A percentile compares a stretch with the other conserved stretches of the same genome.
phyloP scores from a whole-genome alignment of 2,329 filamentous ascomycete genomes.

The Teratosphaeria destructans region DNA sequence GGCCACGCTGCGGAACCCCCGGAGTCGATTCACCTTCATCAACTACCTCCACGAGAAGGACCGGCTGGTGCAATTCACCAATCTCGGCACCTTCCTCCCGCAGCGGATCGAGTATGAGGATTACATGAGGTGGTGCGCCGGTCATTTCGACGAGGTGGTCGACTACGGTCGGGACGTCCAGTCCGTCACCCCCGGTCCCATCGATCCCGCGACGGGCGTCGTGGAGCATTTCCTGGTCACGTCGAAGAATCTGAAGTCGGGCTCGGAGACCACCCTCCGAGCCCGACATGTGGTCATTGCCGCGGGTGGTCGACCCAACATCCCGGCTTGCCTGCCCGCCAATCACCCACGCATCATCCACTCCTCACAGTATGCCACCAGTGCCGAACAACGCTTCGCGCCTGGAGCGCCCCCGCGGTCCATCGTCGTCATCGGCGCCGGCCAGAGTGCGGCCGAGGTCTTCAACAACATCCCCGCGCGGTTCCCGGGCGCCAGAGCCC shows the following conservation, averaged over 20 bases:
- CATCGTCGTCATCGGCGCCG: slow-evolving; percentile 77
- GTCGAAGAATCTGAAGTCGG: slow-evolving; percentile 52
- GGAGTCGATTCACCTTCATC: slow-evolving; percentile 86
- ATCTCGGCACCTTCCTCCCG: slow-evolving; percentile 79
- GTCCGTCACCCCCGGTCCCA: slow-evolving; percentile 50
- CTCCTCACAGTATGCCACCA: slow-evolving; percentile 72
- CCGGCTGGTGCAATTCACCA: slow-evolving; percentile 82
- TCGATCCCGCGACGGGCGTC: slow-evolving; percentile 39
- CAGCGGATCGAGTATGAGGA: slow-evolving; percentile 85
- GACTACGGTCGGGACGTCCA: slow-evolving; percentile 70
- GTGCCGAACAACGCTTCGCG: slow-evolving; percentile 49
- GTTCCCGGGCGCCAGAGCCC: slow-evolving; percentile 72
- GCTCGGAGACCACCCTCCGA: slow-evolving; percentile 42
- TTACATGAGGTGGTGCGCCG: slow-evolving; percentile 87
- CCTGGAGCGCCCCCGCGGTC: slow-evolving; percentile 50
- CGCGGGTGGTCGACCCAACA: slow-evolving; percentile 56
- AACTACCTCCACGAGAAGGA: slow-evolving; percentile 80
- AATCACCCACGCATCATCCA: slow-evolving; percentile 69
- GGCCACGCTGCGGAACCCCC: slow-evolving; percentile 76
- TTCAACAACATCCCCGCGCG: slow-evolving; percentile 76
- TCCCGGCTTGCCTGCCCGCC: slow-evolving; percentile 59
- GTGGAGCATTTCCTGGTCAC: slow-evolving; percentile 59
- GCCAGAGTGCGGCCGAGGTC: slow-evolving; percentile 91
- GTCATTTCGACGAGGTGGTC: slow-evolving; percentile 63
- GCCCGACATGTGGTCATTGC: slow-evolving; percentile 62